Evolutionary conservation across 441 rosid species (phyloP), one percentile per base, ranked within the genome.

Genomic region (Pelargonium fulgidum): DNA sequence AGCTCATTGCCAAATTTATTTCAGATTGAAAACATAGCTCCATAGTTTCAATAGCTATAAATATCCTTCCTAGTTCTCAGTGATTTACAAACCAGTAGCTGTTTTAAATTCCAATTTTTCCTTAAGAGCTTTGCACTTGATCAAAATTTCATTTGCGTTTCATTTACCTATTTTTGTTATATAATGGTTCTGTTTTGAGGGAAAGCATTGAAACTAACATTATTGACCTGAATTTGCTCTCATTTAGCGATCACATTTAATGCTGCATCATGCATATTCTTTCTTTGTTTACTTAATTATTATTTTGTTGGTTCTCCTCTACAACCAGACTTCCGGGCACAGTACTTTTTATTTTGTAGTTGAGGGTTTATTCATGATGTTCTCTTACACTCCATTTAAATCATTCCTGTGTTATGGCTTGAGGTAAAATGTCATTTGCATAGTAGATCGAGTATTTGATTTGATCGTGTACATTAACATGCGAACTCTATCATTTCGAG

Each of bases 31-130:
- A 22, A 12, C 64, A 42, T 24, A 68, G 67, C 36, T 11, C 33
- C 62, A 9, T 44, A 17, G 59, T 4, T 56, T 56, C 19, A 56
- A 56, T 17, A 66, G 39, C 69, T 47, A 44, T 12, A 45, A 65
- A 7, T 16, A 4, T 17, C 12, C 41, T 24, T 7, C 33, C 9
- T 2, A 11, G 33, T 17, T 29, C 33, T 2, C 20, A 26, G 20
- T n/a, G 42, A 56, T 19, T 8, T 65, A 56, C 29, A 58, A 56
- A 42, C 54, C 42, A n/a, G 19, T 39, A 39, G 17, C 24, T 12
- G 39, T 19, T 10, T 44, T 10, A 12, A 14, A 66, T 56, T 22
- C 45, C 29, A 42, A 39, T 14, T 39, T 52, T 17, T 22, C 47
- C n/a, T 65, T 20, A 42, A 52, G 12, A 47, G 16, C 16, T 19